Percentiles rank a stretch among this genome's conserved stretches.
Evolutionary conservation across 179 eudicot species (phyloP).

Genomic region (Actinidia chinensis): DNA sequence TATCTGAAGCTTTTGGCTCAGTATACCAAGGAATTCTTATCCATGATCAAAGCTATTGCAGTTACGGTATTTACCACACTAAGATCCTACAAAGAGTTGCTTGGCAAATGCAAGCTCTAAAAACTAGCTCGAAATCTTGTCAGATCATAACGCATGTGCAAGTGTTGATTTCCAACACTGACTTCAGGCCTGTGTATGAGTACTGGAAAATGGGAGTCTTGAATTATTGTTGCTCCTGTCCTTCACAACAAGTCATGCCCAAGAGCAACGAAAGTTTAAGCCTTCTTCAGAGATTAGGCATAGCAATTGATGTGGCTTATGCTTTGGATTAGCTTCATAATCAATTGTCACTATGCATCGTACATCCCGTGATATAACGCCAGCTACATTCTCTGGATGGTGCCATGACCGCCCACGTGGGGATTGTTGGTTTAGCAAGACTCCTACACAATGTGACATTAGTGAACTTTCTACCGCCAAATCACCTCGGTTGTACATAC

Average conservation of each 20-base stretch:
- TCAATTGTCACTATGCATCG: not conserved
- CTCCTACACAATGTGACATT: too few relatives aligned
- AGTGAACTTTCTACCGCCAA: too few relatives aligned
- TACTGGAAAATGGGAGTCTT: constrained; percentile 23
- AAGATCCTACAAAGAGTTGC: not conserved
- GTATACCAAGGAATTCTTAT: not conserved
- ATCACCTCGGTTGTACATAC: too few relatives aligned
- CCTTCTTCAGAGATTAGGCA: constrained; percentile 6
- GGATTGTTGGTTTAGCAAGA: too few relatives aligned
- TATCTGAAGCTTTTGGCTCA: too few relatives aligned
- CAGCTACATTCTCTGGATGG: too few relatives aligned
- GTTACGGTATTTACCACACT: not conserved
- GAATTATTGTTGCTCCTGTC: constrained; percentile 22
- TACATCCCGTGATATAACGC: constrained; percentile 14
- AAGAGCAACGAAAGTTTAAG: too few relatives aligned
- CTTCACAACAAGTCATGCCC: not conserved
- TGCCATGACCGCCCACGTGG: too few relatives aligned
- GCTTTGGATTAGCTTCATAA: constrained; percentile 24
- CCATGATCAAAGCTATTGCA: not conserved
- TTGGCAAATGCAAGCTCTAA: not conserved
- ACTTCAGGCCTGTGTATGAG: constrained; percentile 18
- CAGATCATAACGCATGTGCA: constrained; percentile 19
- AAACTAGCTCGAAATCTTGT: constrained; percentile 14
- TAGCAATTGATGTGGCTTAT: constrained; percentile 24
- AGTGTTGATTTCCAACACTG: constrained; percentile 19